Percentiles rank a stretch among this genome's conserved stretches.
phyloP scores from a whole-genome alignment of 2,329 filamentous ascomycete species.

The Graphilbum ipis-grandicollis region DNA sequence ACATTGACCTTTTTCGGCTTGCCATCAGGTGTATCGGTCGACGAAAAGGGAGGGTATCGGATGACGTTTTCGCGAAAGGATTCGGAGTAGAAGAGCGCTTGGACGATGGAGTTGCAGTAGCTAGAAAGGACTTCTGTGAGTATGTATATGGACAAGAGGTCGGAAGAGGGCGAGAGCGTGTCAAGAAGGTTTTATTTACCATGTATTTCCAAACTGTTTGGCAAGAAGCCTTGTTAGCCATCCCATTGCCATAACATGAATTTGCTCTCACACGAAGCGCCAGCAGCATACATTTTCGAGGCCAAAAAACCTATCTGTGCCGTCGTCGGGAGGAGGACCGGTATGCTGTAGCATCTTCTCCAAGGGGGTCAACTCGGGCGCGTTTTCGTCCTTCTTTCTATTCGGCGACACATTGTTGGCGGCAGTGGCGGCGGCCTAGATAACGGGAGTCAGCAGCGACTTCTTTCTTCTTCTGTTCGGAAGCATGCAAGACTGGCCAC shows the following conservation, averaged over 20 bases:
- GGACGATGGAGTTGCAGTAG: conserved; percentile 96
- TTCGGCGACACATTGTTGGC: conserved; percentile 20
- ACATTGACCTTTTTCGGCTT: conserved; percentile 37
- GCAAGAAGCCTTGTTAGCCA: too few relatives aligned
- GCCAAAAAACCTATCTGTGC: conserved; percentile 95
- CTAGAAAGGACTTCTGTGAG: conserved; percentile 28
- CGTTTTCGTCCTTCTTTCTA: conserved; percentile 38
- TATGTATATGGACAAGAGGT: conserved; percentile 5
- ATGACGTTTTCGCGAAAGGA: conserved; percentile 89
- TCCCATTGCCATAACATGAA: too few relatives aligned
- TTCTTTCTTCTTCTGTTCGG: too few relatives aligned
- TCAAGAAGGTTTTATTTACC: too few relatives aligned
- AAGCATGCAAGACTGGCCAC: too few relatives aligned
- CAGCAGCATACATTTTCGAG: conserved; percentile 74
- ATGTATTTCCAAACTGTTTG: conserved; percentile 94
- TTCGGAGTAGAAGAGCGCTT: conserved; percentile 90
- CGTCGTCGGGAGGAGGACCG: conserved; percentile 66
- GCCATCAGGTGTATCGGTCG: conserved; percentile 51
- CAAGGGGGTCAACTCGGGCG: conserved; percentile 42
- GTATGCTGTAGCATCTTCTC: conserved; percentile 67
- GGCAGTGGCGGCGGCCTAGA: conserved; percentile 25
- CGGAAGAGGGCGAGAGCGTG: too few relatives aligned
- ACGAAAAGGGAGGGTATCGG: conserved; percentile 64
- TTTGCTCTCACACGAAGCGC: neutral
- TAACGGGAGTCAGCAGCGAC: conserved; percentile 1